These are phyloP conservation scores for Solanum chaucha DNA, from an alignment of 257 asterid species.

Conservation along the genomic window DNA sequence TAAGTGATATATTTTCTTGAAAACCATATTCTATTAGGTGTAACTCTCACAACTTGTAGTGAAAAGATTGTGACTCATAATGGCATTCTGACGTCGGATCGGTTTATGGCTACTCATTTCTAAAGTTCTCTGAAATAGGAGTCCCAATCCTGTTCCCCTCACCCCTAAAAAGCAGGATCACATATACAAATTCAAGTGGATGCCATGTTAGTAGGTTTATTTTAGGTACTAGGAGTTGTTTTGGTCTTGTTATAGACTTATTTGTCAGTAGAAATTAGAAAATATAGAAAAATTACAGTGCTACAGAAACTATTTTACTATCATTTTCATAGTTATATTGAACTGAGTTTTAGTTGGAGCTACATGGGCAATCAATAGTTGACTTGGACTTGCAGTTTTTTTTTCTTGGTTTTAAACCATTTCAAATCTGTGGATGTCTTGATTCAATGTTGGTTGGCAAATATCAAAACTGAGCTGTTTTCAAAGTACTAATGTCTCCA, in stretches of 20 bases:
- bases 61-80: neutral
- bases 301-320: neutral
- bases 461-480: neutral
- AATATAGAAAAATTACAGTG: neutral
- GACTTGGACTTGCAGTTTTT: neutral
- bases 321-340: neutral
- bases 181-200: neutral
- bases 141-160: neutral
- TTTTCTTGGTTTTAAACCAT: neutral
- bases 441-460: neutral
- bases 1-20: neutral
- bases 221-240: neutral
- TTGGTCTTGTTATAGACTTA: neutral
- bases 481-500: neutral
- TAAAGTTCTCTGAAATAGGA: neutral
- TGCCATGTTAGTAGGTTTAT: neutral
- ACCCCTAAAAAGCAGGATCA: neutral
- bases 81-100: neutral
- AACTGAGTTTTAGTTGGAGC: neutral
- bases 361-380: neutral
- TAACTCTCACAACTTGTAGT: neutral
- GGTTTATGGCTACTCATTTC: neutral
- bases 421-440: neutral
- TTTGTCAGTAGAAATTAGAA: neutral
- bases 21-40: neutral